phyloP scores from a whole-genome alignment of 768 basidiomycete species.

The Trametopsis cervina region DNA sequence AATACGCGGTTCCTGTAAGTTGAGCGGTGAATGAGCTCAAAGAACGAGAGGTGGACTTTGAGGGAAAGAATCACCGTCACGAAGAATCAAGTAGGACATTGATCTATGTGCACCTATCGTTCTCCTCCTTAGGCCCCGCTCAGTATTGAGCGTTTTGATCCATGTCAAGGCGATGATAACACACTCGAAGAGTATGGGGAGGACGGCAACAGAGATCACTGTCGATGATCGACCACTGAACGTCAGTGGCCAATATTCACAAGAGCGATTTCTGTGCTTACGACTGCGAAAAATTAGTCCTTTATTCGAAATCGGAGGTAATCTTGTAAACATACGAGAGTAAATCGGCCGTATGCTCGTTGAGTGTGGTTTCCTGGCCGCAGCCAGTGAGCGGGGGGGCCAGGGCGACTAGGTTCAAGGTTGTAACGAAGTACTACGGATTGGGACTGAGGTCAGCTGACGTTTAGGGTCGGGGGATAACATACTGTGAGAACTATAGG shows the following conservation, averaged over 20 bases:
- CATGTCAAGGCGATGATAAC: conserved; percentile 4
- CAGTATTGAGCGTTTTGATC: conserved; percentile 2
- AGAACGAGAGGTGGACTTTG: not conserved
- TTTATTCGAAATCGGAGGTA: not conserved
- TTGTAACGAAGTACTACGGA: conserved; percentile 1
- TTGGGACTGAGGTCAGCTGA: not conserved
- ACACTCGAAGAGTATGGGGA: conserved; percentile 1
- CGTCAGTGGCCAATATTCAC: not conserved
- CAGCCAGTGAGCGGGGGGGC: conserved; percentile 6
- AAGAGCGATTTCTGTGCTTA: too few relatives aligned
- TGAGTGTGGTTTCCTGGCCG: not conserved
- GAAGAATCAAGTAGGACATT: not conserved
- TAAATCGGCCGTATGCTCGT: not conserved
- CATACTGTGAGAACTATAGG: conserved; percentile 3
- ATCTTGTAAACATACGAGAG: not conserved
- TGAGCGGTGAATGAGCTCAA: not conserved
- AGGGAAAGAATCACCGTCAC: conserved; percentile 1
- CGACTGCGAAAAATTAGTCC: not conserved
- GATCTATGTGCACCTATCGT: not conserved
- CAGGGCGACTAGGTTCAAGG: not conserved
- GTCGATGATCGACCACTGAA: not conserved
- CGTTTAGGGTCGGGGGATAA: not conserved
- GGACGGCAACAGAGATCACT: conserved; percentile 2
- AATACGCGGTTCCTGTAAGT: conserved; percentile 9
- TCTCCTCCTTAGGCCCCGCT: not conserved